Base-by-base conservation (phyloP, 208 protist genomes). In the Leishmania turanica region DNA sequence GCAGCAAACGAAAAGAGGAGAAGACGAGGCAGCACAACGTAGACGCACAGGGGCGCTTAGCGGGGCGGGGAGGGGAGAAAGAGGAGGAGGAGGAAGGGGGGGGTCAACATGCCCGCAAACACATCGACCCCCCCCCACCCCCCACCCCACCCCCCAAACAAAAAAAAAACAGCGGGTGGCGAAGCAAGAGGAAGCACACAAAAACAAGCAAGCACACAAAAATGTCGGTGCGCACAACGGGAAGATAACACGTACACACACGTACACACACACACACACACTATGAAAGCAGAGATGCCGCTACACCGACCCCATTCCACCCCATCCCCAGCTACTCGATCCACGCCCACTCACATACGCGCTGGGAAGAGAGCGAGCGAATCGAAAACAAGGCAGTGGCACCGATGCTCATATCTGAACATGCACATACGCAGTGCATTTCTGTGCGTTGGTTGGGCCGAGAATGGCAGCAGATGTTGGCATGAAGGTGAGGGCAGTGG, bases 111-210 rank as follows among this genome's bases (percentile, higher is more conserved):
- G 58, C 58, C 53, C 76, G 19, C 42, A 7, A 76, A 87, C 7
- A 9, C 51, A 47, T 24, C 40, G 77, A 49, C 73, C 60, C 77
- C 70, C 37, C 37, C 37, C 37, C n/a, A n/a, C n/a, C n/a, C n/a
- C n/a, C n/a, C n/a, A n/a, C n/a, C n/a, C n/a, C n/a, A n/a, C n/a
- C n/a, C n/a, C n/a, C n/a, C n/a, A n/a, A n/a, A n/a, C 37, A 37
- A 75, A 34, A 34, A 34, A 0, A 37, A 75, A 47, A 13, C 19
- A 53, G 42, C 34, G 37, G 37, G 71, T 17, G 42, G 71, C 2
- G 69, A 74, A 51, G 42, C 69, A 24, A 73, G 42, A 75, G 70
- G 13, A 75, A 75, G 24, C 70, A 56, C 24, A 56, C 19, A 40
- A 47, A 40, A 47, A 37, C 37, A 37, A 37, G 37, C 37, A 37